Conservation (phyloP, 257 asterid species). For the Anisodus acutangulus region DNA sequence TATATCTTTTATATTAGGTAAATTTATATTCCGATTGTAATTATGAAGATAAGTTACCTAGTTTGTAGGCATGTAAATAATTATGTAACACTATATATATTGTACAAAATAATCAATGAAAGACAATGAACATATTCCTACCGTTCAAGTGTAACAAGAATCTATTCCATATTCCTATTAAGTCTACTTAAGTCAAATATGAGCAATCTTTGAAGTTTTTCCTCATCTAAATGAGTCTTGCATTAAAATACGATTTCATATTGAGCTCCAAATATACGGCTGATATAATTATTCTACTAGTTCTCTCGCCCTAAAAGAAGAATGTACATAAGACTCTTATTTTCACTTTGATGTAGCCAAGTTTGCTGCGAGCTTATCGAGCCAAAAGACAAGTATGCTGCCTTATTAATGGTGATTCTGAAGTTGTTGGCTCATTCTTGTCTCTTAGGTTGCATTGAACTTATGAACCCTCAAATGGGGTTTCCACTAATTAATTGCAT, state of each 20-base stretch:
- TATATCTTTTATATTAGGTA: too few relatives aligned
- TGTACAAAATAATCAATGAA: too few relatives aligned
- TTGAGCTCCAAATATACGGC: neutral
- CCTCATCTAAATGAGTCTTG: neutral
- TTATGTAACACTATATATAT: too few relatives aligned
- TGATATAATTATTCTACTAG: too few relatives aligned
- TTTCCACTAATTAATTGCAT: neutral
- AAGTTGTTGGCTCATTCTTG: conserved; percentile 27
- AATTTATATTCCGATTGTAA: too few relatives aligned
- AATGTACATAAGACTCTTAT: neutral
- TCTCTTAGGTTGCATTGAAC: neutral
- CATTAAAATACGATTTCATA: neutral
- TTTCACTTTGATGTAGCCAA: neutral
- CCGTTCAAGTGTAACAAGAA: neutral
- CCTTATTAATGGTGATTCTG: conserved; percentile 17
- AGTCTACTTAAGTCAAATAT: neutral
- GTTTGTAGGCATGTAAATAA: too few relatives aligned
- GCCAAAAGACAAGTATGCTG: neutral
- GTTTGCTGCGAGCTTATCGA: too few relatives aligned
- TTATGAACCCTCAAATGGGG: neutral
- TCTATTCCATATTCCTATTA: neutral
- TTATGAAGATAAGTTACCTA: too few relatives aligned
- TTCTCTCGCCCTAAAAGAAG: neutral
- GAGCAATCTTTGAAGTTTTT: neutral
- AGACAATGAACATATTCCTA: too few relatives aligned